phyloP scores from a whole-genome alignment of 2,329 filamentous ascomycete species.

The Pseudopithomyces chartarum region DNA sequence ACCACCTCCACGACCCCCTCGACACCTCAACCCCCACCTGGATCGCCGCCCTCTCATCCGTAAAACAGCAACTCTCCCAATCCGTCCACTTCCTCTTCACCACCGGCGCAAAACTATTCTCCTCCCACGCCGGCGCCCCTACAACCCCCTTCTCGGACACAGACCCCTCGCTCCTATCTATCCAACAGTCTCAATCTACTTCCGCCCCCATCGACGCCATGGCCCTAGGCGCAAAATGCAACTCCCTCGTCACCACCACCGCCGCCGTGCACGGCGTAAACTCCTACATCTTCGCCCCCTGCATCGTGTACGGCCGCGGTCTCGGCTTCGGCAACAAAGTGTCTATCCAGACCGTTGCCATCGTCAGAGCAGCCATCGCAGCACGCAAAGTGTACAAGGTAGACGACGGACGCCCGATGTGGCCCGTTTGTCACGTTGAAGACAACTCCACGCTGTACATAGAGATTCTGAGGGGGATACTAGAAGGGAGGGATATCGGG shows the following conservation, averaged over 20 bases:
- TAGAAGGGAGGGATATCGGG: conserved; percentile 44
- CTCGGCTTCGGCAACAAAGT: conserved; percentile 57
- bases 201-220: conserved; percentile 9
- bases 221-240: conserved; percentile 47
- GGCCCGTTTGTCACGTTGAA: conserved; percentile 59
- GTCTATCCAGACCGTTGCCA: conserved; percentile 57
- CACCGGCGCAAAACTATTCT: conserved; percentile 59
- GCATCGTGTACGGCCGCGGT: conserved; percentile 58
- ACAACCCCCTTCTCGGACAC: conserved; percentile 51
- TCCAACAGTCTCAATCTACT: conserved; percentile 49
- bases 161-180: conserved; percentile 50
- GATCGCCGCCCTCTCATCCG: conserved; percentile 53
- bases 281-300: conserved; percentile 60
- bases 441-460: conserved; percentile 57
- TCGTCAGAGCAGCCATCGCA: conserved; percentile 53
- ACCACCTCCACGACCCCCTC: conserved; percentile 53
- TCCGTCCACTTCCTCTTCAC: conserved; percentile 60
- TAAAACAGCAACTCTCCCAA: conserved; percentile 48
- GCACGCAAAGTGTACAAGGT: conserved; percentile 50
- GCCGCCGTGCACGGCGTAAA: conserved; percentile 50
- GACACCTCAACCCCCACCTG: conserved; percentile 41
- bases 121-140: conserved; percentile 52
- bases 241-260: conserved; percentile 51
- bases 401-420: conserved; percentile 49
- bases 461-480: conserved; percentile 51